Evolutionary conservation across 192 early-diverging fungal species (phyloP).

Genomic region (Pecoramyces ruminantium): DNA sequence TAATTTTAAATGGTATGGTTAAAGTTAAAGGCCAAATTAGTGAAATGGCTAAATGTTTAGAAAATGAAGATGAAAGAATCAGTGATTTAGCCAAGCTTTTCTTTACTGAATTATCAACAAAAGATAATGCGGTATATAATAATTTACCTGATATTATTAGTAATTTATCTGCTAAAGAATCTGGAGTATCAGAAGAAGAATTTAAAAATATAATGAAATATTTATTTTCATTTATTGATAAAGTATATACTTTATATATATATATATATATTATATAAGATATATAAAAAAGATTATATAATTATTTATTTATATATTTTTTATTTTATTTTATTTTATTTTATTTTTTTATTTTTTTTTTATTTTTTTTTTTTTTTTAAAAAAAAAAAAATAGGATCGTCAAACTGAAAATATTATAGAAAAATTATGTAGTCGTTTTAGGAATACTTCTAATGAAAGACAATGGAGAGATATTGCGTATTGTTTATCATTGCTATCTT

Average conservation of each 20-base stretch:
- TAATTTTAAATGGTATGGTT: constrained; percentile 98
- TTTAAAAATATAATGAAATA: constrained; percentile 89
- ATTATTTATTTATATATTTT: no score
- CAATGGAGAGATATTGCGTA: constrained; percentile 87
- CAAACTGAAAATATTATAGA: constrained; percentile 90
- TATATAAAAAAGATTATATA: no score
- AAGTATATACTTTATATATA: constrained; percentile 12
- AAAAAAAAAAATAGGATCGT: constrained; percentile 69
- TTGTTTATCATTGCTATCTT: constrained; percentile 78
- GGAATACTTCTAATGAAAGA: constrained; percentile 53
- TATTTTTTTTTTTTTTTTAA: no score
- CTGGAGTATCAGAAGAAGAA: constrained; percentile 58
- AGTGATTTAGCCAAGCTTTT: constrained; percentile 85
- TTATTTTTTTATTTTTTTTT: no score
- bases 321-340: no score
- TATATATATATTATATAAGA: constrained; percentile 6
- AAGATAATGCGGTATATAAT: constrained; percentile 98
- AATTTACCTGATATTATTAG: constrained; percentile 97
- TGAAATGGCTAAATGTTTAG: constrained; percentile 96
- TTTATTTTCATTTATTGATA: constrained; percentile 85
- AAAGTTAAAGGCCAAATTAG: constrained; percentile 97
- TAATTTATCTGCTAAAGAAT: constrained; percentile 51
- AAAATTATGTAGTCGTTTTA: constrained; percentile 89
- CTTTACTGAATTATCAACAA: constrained; percentile 85
- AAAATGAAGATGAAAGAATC: constrained; percentile 71